These are phyloP conservation scores for Pseudocercospora ulei DNA, from an alignment of 2,329 filamentous ascomycete species.

Conservation along the genomic window DNA sequence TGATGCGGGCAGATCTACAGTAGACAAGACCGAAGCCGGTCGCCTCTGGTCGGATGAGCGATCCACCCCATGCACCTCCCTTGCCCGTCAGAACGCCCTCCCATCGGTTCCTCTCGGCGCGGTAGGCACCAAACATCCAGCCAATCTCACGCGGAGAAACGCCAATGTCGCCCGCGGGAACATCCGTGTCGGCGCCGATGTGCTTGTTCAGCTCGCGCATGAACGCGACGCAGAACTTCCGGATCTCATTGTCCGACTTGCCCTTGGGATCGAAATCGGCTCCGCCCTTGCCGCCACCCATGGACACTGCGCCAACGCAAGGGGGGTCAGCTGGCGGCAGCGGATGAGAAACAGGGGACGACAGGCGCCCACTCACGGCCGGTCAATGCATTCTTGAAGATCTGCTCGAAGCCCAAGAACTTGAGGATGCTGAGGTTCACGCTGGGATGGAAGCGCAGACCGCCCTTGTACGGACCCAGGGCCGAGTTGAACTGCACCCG, in stretches of 20 bases:
- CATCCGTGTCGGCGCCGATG: slow-evolving; percentile 91
- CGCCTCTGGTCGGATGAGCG: slow-evolving; percentile 88
- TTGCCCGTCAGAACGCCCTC: slow-evolving; percentile 96
- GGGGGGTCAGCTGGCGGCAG: too few species aligned
- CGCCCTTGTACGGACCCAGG: slow-evolving; percentile 95
- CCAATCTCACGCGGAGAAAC: slow-evolving; percentile 87
- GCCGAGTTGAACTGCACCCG: slow-evolving; percentile 98
- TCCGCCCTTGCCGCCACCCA: slow-evolving; percentile 96
- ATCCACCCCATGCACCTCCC: slow-evolving; percentile 85
- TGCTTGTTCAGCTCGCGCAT: slow-evolving; percentile 93
- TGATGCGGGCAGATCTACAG: slow-evolving; percentile 44
- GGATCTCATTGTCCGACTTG: slow-evolving; percentile 94
- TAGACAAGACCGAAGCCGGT: slow-evolving; percentile 95
- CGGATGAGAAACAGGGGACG: too few species aligned
- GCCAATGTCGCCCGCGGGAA: slow-evolving; percentile 94
- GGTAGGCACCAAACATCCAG: slow-evolving; percentile 90
- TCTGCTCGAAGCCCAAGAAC: slow-evolving; percentile 98
- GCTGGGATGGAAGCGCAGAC: slow-evolving; percentile 84
- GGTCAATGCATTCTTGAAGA: slow-evolving; percentile 98
- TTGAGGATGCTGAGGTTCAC: slow-evolving; percentile 74
- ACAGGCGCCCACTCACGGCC: slow-evolving; percentile 58
- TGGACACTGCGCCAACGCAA: slow-evolving; percentile 68
- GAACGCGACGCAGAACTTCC: slow-evolving; percentile 90
- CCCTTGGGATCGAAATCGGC: slow-evolving; percentile 98
- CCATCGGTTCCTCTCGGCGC: slow-evolving; percentile 77